Conservation (phyloP, 805 yeast genomes). For the Candida ulmi region DNA sequence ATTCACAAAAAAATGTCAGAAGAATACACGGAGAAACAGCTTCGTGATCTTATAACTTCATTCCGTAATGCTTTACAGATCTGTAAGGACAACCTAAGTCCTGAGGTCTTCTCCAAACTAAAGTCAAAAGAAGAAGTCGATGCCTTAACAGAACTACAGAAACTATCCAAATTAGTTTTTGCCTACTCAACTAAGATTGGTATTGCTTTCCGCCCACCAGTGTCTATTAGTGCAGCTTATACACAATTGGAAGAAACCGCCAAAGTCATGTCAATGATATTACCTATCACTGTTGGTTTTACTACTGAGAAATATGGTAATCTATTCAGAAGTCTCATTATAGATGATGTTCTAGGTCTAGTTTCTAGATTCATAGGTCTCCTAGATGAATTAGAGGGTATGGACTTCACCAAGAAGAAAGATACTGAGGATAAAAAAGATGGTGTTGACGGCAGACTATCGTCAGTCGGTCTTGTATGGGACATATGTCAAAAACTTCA, state of each 20-base stretch:
- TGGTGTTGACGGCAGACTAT: conserved; percentile 36
- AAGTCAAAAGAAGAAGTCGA: conserved; percentile 31
- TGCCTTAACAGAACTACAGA: conserved; percentile 42
- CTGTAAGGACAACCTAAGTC: conserved; percentile 14
- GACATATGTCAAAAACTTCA: conserved; percentile 49
- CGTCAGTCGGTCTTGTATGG: conserved; percentile 69
- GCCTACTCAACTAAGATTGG: conserved; percentile 81
- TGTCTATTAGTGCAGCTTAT: conserved; percentile 42
- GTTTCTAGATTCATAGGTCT: conserved; percentile 14
- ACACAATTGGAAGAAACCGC: conserved; percentile 42
- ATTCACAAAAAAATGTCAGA: background rate
- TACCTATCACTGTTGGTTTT: conserved; percentile 40
- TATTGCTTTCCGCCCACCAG: conserved; percentile 59
- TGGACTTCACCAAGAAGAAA: conserved; percentile 15
- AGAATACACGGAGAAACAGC: conserved; percentile 14
- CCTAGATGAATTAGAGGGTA: conserved; percentile 17
- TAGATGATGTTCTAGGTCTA: conserved; percentile 11
- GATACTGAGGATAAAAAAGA: conserved; percentile 11
- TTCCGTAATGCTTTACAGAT: conserved; percentile 15
- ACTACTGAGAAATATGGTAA: conserved; percentile 27
- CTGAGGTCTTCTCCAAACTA: conserved; percentile 29
- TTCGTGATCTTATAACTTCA: conserved; percentile 14
- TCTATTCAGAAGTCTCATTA: conserved; percentile 25
- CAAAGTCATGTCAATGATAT: conserved; percentile 36
- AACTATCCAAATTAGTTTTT: conserved; percentile 52